Base-by-base conservation (phyloP, 352 stramenopile species). In the Thraustochytrium striatum region DNA sequence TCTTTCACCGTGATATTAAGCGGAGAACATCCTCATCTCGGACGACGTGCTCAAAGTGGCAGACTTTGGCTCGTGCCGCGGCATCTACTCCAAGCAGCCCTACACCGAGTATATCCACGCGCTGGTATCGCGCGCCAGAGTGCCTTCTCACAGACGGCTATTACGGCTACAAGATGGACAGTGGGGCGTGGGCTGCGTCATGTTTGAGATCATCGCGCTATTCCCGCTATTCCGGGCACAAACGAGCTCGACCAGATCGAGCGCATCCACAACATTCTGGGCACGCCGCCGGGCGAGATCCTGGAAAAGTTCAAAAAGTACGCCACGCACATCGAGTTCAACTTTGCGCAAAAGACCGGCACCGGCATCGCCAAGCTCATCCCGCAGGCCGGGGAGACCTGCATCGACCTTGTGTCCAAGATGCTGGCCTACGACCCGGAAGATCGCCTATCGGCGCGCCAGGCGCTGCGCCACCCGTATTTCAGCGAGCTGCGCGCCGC, bases 21-120 rank as follows among this genome's bases (percentile, higher is more conserved):
- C 93, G 1, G 93, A 98, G 75, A 98, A 98, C 70, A 97, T 98
- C 73, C 84, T 98, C 25, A 89, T 97, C 2, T 57, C 91, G 96
- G 62, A 87, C 61, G 30, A 89, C 57, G 47, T 83, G 21, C 75
- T 92, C 69, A 95, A 97, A 83, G 86, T 98, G 28, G 93, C 93
- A 3, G 93, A 98, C 84, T 98, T 98, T 89, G 94, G 94, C 19
- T 97, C 91, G 2, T 97, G 91, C 82, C 86, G 92, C 57, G 92
- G 93, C 16, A 97, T 98, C 72, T 96, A 97, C 83, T 95, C 90
- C 35, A 97, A 97, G 79, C 73, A 78, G 72, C 94, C 93, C 61
- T 97, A 97, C 82, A 98, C 94, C 13, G 94, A 98, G 86, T 98
- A 98, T 75, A 98, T 98, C 91, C 2, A 98, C 93, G 47, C 85